These are phyloP conservation scores for Cordyceps militaris DNA, from an alignment of 2,329 filamentous ascomycete genomes.

Conservation along the genomic window DNA sequence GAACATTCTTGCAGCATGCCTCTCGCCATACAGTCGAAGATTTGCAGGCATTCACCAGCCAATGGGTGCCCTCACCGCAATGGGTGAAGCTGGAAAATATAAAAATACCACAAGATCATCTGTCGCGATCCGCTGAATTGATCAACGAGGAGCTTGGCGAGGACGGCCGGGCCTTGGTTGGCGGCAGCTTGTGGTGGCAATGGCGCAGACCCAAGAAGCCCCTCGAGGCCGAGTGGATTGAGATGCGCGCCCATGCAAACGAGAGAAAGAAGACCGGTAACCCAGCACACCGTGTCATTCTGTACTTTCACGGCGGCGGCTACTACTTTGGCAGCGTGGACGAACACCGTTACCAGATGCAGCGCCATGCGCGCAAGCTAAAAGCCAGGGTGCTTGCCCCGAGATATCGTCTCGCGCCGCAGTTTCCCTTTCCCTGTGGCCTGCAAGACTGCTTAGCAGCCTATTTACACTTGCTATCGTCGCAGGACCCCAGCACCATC, in stretches of 20 bases:
- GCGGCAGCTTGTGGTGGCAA: conserved; percentile 83
- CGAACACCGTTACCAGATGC: conserved; percentile 97
- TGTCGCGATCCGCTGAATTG: conserved; percentile 58
- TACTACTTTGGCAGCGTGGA: conserved; percentile 96
- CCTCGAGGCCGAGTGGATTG: conserved; percentile 86
- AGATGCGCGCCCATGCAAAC: conserved; percentile 73
- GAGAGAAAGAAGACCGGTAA: conserved; percentile 58
- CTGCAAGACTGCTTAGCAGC: conserved; percentile 83
- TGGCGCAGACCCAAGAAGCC: conserved; percentile 64
- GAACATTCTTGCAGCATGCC: conserved; percentile 76
- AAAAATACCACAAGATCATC: conserved; percentile 55
- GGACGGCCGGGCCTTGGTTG: conserved; percentile 66
- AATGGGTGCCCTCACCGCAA: conserved; percentile 82
- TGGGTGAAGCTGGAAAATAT: conserved; percentile 78
- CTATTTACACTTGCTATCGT: conserved; percentile 73
- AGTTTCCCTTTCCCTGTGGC: conserved; percentile 93
- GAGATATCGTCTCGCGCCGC: conserved; percentile 78
- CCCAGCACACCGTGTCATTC: conserved; percentile 68
- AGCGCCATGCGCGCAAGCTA: conserved; percentile 88
- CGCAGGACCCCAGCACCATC: conserved; percentile 74
- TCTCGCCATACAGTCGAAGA: conserved; percentile 91
- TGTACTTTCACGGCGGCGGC: conserved; percentile 90
- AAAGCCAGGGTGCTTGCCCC: conserved; percentile 85
- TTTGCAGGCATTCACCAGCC: conserved; percentile 80
- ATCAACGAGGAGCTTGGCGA: conserved; percentile 70